Conservation (phyloP, 805 yeast genomes). For the Candida palmyrensis region DNA sequence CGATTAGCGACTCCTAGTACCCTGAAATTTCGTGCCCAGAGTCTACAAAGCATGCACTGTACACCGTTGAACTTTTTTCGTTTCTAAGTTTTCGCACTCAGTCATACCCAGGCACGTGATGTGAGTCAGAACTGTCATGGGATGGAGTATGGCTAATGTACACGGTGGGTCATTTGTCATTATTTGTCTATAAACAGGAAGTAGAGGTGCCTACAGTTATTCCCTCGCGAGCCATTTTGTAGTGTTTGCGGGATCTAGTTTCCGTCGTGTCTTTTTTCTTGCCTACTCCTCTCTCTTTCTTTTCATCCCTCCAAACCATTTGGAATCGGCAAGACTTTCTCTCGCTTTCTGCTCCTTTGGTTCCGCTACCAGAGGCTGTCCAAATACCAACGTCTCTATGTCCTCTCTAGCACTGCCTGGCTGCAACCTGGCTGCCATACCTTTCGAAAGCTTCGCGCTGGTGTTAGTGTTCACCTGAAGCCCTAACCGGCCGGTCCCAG, state of each 20-base stretch:
- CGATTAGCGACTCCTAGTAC: slow-evolving; percentile 2
- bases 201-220: not conserved
- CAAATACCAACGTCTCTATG: slow-evolving; percentile 12
- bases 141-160: no score
- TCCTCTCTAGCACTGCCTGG: slow-evolving; percentile 7
- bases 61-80: slow-evolving; percentile 1
- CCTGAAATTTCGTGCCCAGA: not conserved
- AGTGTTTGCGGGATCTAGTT: not conserved
- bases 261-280: not conserved
- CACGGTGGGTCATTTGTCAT: no score
- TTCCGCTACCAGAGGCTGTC: slow-evolving; percentile 5
- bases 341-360: not conserved
- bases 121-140: no score
- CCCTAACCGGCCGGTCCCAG: slow-evolving; percentile 8
- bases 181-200: no score
- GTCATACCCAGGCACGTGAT: no score
- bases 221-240: not conserved
- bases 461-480: slow-evolving; percentile 41
- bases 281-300: slow-evolving; percentile 2
- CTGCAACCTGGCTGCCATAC: slow-evolving; percentile 47
- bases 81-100: slow-evolving; percentile 1
- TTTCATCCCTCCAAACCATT: slow-evolving; percentile 20
- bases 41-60: slow-evolving; percentile 3
- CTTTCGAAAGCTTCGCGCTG: slow-evolving; percentile 56
- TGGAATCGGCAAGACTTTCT: slow-evolving; percentile 5